Evolutionary conservation across 2,329 filamentous ascomycete genomes (phyloP), one percentile per base, ranked within the genome.

Genomic region (Calonectria hongkongensis): DNA sequence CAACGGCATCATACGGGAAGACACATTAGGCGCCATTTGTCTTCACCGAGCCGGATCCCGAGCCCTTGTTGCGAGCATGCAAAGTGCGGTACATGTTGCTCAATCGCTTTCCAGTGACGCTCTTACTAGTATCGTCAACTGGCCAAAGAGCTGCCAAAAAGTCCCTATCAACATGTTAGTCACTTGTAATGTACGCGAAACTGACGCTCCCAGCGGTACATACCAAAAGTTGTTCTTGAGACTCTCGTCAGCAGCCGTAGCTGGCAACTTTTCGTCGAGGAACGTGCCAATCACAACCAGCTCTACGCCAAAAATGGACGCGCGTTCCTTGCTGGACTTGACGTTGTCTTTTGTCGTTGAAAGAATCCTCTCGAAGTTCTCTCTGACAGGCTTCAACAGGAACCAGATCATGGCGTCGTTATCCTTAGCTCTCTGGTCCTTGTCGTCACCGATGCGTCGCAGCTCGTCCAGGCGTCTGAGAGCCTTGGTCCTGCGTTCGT

Each of bases 241-340:
- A 72, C 83, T 83, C 58, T 84, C 82, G 43, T 85, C 82, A 13
- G 84, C 82, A 63, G 82, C 79, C 36, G 87, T 86, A 65, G 85
- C 86, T 41, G 87, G 83, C 36, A 86, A 77, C 70, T 82, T 83
- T 72, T 84, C 84, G 63, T 89, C 88, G 73, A 93, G 89, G 78
- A 92, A 92, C 69, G 89, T 88, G 66, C 92, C 92, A 81, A 93
- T 91, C 5, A 87, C 87, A 50, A 92, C 85, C 45, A 93, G 83
- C 79, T 92, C 89, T 33, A 86, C 85, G 77, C 92, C 92, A 79
- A 93, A 89, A 51, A 92, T 88, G 78, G 86, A 88, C 27, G 92
- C 89, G 54, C 92, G 88, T 66, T 90, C 88, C 75, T 92, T 91
- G 78, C 90, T 89, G 33, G 89, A 90, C 68, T 90, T 91, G 73